A percentile compares a stretch with the other conserved stretches of the same genome.
Conservation (phyloP, 2,329 filamentous ascomycete genomes). For the Fusarium nygamai region DNA sequence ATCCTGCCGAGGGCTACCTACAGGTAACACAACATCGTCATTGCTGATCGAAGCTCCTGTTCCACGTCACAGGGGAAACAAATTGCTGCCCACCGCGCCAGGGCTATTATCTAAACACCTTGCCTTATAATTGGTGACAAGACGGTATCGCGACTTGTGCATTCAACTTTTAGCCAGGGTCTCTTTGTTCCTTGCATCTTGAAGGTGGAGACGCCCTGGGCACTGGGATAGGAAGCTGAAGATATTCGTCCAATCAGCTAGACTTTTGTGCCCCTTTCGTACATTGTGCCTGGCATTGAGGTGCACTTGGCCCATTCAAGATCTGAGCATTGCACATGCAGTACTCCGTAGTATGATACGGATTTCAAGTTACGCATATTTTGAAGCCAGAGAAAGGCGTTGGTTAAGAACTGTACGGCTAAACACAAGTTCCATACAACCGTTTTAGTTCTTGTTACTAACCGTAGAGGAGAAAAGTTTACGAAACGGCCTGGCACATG, state of each 20-base stretch:
- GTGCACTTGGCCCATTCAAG: not conserved
- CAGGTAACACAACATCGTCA: slow-evolving; percentile 15
- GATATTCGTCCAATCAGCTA: slow-evolving; percentile 7
- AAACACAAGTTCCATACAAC: not conserved
- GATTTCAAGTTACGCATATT: not conserved
- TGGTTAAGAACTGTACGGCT: not conserved
- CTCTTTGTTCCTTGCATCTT: slow-evolving; percentile 31
- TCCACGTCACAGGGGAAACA: not conserved
- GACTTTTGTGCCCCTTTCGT: slow-evolving; percentile 23
- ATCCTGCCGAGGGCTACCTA: slow-evolving; percentile 35
- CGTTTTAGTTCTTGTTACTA: not conserved
- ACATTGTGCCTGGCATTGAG: slow-evolving; percentile 20
- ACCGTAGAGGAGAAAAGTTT: not conserved
- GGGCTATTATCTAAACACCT: not conserved
- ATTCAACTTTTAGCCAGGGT: slow-evolving; percentile 6
- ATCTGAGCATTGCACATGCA: not conserved
- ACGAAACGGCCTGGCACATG: not conserved
- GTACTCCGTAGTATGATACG: not conserved
- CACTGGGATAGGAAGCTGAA: slow-evolving; percentile 5
- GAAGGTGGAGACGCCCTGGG: slow-evolving; percentile 27
- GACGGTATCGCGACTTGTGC: not conserved
- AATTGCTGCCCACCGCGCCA: not conserved
- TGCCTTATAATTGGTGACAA: not conserved
- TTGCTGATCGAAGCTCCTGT: slow-evolving; percentile 4
- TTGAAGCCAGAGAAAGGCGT: not conserved